Percentiles rank a stretch among this genome's conserved stretches.
Conservation (phyloP, 176 grass and related monocot species). For the Musa schizocarpa region DNA sequence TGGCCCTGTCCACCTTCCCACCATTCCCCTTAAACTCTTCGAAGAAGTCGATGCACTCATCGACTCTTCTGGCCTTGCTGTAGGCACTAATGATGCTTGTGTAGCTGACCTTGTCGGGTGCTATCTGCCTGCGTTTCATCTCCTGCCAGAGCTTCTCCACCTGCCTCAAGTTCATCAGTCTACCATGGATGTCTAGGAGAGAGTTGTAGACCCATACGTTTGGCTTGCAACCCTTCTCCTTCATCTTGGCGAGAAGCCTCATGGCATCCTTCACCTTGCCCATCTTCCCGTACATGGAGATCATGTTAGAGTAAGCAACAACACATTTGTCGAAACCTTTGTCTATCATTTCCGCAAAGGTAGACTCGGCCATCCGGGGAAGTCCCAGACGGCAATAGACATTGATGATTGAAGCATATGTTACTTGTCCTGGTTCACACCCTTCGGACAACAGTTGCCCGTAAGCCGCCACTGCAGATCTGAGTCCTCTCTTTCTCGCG, state of each 20-base stretch:
- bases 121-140: constrained; percentile 64
- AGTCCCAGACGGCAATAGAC: constrained; percentile 66
- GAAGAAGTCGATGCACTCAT: constrained; percentile 54
- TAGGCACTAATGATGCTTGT: constrained; percentile 64
- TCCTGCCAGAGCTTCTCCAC: constrained; percentile 86
- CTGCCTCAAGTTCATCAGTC: constrained; percentile 48
- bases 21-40: constrained; percentile 54
- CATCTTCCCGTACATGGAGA: constrained; percentile 84
- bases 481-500: constrained; percentile 55
- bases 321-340: constrained; percentile 73
- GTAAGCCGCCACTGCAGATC: constrained; percentile 63
- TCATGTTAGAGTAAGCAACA: constrained; percentile 82
- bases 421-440: constrained; percentile 86
- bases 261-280: constrained; percentile 56
- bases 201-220: constrained; percentile 87
- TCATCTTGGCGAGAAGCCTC: constrained; percentile 73
- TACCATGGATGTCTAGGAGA: constrained; percentile 75
- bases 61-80: constrained; percentile 52
- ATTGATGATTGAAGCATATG: constrained; percentile 79
- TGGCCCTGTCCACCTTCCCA: constrained; percentile 49
- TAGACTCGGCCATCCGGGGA: constrained; percentile 47
- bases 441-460: constrained; percentile 37
- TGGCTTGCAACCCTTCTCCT: constrained; percentile 72
- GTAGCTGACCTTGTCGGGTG: constrained; percentile 60
- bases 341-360: constrained; percentile 72